Percentiles rank a stretch among this genome's conserved stretches.
Conservation (phyloP, 306 rosid species). For the Gillenia trifoliata region DNA sequence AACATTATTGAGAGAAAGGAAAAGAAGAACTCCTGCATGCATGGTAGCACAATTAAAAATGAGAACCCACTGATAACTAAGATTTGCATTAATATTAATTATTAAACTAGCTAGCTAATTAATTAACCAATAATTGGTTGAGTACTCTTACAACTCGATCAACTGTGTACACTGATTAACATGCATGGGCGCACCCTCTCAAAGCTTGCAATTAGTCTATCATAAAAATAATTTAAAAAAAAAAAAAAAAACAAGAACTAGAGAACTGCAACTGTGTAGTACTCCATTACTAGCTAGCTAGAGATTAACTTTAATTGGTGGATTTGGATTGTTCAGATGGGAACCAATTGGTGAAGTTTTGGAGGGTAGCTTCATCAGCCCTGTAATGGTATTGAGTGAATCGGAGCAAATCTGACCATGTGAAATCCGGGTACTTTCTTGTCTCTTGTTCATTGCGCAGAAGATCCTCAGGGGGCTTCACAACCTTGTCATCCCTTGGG, state of each 20-base stretch:
- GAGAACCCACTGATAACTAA: neutral
- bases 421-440: constrained; percentile 60
- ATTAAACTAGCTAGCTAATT: neutral
- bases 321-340: constrained; percentile 29
- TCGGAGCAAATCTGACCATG: constrained; percentile 56
- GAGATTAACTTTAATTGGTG: neutral
- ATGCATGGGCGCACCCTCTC: no score
- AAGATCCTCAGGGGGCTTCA: constrained; percentile 57
- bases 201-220: no score
- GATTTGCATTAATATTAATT: neutral
- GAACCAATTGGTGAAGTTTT: constrained; percentile 62
- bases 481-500: constrained; percentile 59
- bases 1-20: no score
- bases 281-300: neutral
- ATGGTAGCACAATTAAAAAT: neutral
- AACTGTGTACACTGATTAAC: neutral
- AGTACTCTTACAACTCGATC: neutral
- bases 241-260: no score
- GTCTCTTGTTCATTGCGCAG: constrained; percentile 27
- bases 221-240: no score
- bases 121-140: neutral
- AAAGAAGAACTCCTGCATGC: neutral
- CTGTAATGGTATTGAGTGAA: constrained; percentile 67
- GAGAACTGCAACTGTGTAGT: neutral
- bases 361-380: constrained; percentile 62